A percentile compares a stretch with the other conserved stretches of the same genome.
Conservation (phyloP, 306 rosid genomes). For the Casuarina cunninghamiana region DNA sequence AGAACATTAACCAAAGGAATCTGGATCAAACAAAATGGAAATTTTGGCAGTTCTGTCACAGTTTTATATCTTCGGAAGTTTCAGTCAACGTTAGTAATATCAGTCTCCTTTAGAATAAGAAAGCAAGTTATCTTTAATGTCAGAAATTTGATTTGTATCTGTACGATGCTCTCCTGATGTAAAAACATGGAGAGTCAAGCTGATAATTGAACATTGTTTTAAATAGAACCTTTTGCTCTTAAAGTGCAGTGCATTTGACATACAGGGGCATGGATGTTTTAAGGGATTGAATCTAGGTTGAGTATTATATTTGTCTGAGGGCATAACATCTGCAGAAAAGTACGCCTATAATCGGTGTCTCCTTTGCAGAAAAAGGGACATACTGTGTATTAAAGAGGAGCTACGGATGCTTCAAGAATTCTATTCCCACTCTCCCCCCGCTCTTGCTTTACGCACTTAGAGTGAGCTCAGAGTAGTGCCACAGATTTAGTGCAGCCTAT, state of each 20-base stretch:
- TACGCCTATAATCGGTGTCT: background rate
- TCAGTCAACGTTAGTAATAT: too few relatives aligned
- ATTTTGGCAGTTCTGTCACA: too few relatives aligned
- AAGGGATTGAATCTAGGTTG: too few relatives aligned
- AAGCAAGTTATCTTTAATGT: too few relatives aligned
- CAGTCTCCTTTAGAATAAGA: too few relatives aligned
- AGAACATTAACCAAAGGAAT: too few relatives aligned
- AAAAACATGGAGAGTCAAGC: background rate
- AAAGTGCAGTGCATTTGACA: background rate
- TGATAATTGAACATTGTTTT: background rate
- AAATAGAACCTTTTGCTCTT: background rate
- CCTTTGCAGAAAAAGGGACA: background rate
- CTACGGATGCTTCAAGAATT: background rate
- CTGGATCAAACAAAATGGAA: too few relatives aligned
- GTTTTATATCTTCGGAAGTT: too few relatives aligned
- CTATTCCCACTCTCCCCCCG: background rate
- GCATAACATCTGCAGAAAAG: background rate
- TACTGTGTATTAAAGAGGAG: background rate
- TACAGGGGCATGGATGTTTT: too few relatives aligned
- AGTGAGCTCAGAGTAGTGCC: background rate
- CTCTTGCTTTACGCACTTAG: background rate
- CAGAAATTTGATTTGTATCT: background rate
- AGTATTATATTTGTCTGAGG: background rate
- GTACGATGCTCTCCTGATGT: background rate
- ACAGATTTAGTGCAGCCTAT: background rate